phyloP scores from a whole-genome alignment of 129 eudicot genomes.

The Ambrosia artemisiifolia region DNA sequence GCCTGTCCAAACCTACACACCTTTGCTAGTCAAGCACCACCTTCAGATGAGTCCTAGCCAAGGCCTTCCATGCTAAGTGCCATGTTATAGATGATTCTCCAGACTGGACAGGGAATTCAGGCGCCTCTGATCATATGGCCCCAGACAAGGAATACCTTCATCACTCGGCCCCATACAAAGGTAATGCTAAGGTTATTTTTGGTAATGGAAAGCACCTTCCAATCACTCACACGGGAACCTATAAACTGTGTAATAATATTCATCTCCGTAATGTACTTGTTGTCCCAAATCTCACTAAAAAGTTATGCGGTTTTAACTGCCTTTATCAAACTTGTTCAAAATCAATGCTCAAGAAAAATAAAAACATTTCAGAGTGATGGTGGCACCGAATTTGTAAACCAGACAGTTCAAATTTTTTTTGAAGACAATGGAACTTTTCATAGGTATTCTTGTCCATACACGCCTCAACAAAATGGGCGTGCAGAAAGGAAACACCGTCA shows the following conservation, averaged over 20 bases:
- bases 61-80: background rate
- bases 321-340: background rate
- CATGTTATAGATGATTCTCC: background rate
- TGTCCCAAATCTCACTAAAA: background rate
- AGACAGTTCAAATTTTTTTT: background rate
- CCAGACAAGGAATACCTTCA: background rate
- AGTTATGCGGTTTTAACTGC: background rate
- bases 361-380: background rate
- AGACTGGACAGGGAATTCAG: background rate
- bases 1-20: background rate
- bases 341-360: background rate
- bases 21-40: background rate
- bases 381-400: background rate
- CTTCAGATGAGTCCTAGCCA: background rate
- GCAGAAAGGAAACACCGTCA: no score
- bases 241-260: background rate
- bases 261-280: background rate
- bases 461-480: no score
- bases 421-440: background rate
- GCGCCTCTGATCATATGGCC: background rate
- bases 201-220: background rate
- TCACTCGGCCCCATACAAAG: background rate
- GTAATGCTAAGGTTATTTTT: background rate
- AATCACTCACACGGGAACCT: background rate
- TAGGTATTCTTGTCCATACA: background rate